Evolutionary conservation across 345 rosid species (phyloP), one percentile per base, ranked within the genome.

Genomic region (Eucalyptus rudis): DNA sequence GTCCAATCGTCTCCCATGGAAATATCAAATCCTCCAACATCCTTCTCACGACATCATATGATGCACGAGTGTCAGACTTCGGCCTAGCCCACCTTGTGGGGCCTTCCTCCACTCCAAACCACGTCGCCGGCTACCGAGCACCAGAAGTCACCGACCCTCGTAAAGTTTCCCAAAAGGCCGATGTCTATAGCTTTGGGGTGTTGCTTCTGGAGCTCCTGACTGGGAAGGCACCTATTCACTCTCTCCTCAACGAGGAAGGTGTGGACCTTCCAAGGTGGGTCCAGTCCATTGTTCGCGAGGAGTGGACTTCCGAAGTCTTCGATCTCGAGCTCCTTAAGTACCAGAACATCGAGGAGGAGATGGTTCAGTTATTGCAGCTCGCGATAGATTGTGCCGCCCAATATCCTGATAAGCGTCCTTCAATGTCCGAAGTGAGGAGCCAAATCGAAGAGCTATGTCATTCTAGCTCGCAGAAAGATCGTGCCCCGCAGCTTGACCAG

Each of bases 351-450:
- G 96, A 94, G 92, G 97, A 95, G 87, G 94, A 90, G 80, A 94
- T 96, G 98, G 96, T 92, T 90, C 93, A 94, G 90, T 94, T 95
- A 83, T 91, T 96, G 89, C 95, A 95, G 90, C 93, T 96, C 9
- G 97, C 94, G 33, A 88, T 96, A 81, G 95, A 95, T 86, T 96
- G 98, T 47, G 91, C 98, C 3, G 93, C 96, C 20, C 97, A 94
- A 80, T 95, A 93, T 90, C 98, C 98, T 1, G 96, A 96, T 86
- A 89, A 86, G 83, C 96, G 98, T 44, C 98, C 98, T 24, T 88
- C 93, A 79, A 96, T 96, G 93, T 79, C 93, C 7, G 97, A 93
- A 85, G 94, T 95, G 66, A 93, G 93, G 20, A 90, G 89, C 79
- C 93, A 89, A 66, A 93, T 94, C 27, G 94, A 94, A 88, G 95